Evolutionary conservation across 257 asterid species (phyloP), one percentile per base, ranked within the genome.

Genomic region (Gardenia jasminoides): DNA sequence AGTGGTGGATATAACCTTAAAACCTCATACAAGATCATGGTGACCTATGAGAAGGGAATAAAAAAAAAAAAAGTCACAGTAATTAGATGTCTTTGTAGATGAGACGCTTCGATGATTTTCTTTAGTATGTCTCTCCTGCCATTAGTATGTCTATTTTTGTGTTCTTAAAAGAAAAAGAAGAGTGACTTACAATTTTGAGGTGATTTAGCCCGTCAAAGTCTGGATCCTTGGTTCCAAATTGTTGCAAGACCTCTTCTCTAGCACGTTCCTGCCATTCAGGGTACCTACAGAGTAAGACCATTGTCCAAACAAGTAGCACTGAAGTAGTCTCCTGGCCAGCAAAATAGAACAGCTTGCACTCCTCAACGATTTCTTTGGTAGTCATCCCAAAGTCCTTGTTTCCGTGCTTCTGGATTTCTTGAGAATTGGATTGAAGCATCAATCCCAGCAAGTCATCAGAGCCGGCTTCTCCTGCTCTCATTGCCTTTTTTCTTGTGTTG

Each of bases 261-360:
- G 87, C 87, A 0, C 80, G 81, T 4, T 33, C 48, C 76, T 84
- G 87, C 85, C 87, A 84, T 2, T 81, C 76, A 3, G 15, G 62
- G 67, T 81, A 74, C 41, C 67, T 54, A 9, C 78, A 19, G 68
- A 74, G 11, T 19, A 74, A 54, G 41, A 74, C 10, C 78, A 74
- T 54, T 33, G 78, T 56, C 78, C 78, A 74, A 6, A 54, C 78
- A 33, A 74, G 78, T 24, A 74, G 52, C 10, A 10, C 78, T 16
- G 78, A 74, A 6, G 78, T 74, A 20, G 78, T 74, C 66, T 74
- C 78, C 7, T 74, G 78, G 10, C 78, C 78, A 4, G 78, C 78
- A 33, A 74, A 74, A 36, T 74, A 74, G 54, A 74, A 74, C 33
- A 74, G 54, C 33, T 74, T 74, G 52, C 78, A 74, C 13, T 74